Base-by-base conservation (phyloP, 2,329 filamentous ascomycete genomes). In the Sordariomycetes sp. region DNA sequence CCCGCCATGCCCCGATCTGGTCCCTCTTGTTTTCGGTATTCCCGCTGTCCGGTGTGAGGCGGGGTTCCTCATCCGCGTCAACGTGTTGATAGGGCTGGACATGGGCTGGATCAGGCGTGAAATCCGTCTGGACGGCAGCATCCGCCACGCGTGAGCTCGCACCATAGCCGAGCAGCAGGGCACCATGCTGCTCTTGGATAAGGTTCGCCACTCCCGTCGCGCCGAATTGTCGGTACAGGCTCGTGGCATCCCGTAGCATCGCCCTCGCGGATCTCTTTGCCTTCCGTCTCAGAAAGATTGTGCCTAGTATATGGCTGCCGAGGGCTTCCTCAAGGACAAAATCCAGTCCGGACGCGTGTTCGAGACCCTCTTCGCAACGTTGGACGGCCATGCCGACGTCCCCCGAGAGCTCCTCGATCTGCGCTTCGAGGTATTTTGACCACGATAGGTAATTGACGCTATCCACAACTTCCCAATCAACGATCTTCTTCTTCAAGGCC, bases 271-370 rank as follows among this genome's bases (percentile, higher is more conserved):
- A 86, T 61, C 89, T 75, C 46, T 82, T 78, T 3, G 87, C 85
- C 14, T 80, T 79, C 61, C 80, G 77, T 16, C 88, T 77, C 57
- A 89, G 75, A 61, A 90, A 82, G 66, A 84, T 86, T 11, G 86
- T 86, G 1, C 84, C 87, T 73, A 91, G 87, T 34, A 91, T 74
- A 66, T 89, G 88, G 65, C 88, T 87, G 18, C 83, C 82, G 1
- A 90, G 75, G 0, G 86, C 88, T 68, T 91, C 87, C 60, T 92
- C 88, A 55, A 90, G 80, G 2, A 79, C 66, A 61, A 88, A 87
- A 51, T 78, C 77, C 63, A 89, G 79, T 58, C 87, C 77, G 22
- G 87, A 78, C 14, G 86, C 82, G 65, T 91, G 88, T 64, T 92
- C 87, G 59, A 91, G 71, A 7, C 85, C 83, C 61, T 82, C 77